Base-by-base conservation (phyloP, 2,329 filamentous ascomycete genomes). In the Pseudogymnoascus sp. region DNA sequence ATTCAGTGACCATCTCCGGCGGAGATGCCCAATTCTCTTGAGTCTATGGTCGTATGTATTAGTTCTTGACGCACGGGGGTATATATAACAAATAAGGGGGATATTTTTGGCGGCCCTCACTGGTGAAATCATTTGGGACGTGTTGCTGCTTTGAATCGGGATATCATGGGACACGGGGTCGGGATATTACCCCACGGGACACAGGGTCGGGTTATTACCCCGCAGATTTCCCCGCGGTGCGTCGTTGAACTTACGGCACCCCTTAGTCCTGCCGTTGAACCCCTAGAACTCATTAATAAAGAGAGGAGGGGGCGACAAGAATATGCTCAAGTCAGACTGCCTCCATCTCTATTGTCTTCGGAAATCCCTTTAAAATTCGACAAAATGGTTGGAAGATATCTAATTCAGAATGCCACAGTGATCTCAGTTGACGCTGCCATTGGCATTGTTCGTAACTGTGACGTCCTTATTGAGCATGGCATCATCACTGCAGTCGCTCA, bases 321-420 rank as follows among this genome's bases (percentile, higher is more conserved):
- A 14, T 37, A 14, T 37, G 36, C 36, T 31, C 11, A 37, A 37
- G 36, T 14, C 14, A 37, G 36, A 37, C 36, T 37, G 36, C 14
- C 11, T 37, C 36, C 11, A 37, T 37, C 36, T 37, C 36, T 37
- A 14, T 37, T 37, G 12, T n/a, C 36, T 37, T 37, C 36, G 11
- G 36, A 37, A 37, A 2, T 12, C 36, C 28, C 28, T 31, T 31
- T 31, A 31, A 37, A 37, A 37, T 37, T 37, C 11, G 11, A 12
- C 36, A 37, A 37, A 12, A 37, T 37, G 36, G 36, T 14, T 14
- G 36, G 36, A 14, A 37, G 14, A 37, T 37, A 37, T 37, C 36
- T 63, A 11, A 63, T 61, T 49, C 25, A 60, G 25, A 7, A 60
- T 63, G 62, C 25, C 16, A 63, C 62, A 18, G 31, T 63, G n/a